Evolutionary conservation across 192 early-diverging fungal genomes (phyloP).

Genomic region (Cetraspora pellucida): DNA sequence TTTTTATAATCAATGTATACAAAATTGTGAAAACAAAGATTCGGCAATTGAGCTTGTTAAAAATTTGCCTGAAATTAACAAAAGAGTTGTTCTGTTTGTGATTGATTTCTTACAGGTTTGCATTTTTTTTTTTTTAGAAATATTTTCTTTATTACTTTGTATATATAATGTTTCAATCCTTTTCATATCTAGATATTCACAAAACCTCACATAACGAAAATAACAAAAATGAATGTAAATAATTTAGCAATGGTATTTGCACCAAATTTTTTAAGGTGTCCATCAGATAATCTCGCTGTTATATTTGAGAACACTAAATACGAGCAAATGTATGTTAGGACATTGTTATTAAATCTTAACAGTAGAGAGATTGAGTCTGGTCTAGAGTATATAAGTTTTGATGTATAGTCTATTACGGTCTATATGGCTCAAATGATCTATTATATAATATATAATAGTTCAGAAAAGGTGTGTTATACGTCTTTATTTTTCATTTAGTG

Average conservation of each 20-base stretch:
- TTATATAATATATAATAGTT: too few species aligned
- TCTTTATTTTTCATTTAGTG: too few species aligned
- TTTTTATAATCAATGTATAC: conserved; percentile 78
- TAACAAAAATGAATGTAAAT: conserved; percentile 88
- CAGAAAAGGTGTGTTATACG: too few species aligned
- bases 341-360: conserved; percentile 19
- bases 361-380: not conserved
- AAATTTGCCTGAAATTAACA: conserved; percentile 60
- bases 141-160: not conserved
- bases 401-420: too few species aligned
- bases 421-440: too few species aligned
- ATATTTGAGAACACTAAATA: conserved; percentile 37
- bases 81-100: conserved; percentile 75
- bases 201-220: conserved; percentile 65
- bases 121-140: not conserved
- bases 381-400: too few species aligned
- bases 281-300: conserved; percentile 65
- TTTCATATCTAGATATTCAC: conserved; percentile 62
- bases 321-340: conserved; percentile 17
- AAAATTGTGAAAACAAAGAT: conserved; percentile 56
- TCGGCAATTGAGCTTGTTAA: conserved; percentile 55
- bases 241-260: conserved; percentile 98
- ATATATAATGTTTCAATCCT: not conserved
- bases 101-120: conserved; percentile 72
- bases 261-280: conserved; percentile 90